These are phyloP conservation scores for Hypoxylon trugodes DNA, from an alignment of 495 filamentous ascomycete species.

Conservation along the genomic window DNA sequence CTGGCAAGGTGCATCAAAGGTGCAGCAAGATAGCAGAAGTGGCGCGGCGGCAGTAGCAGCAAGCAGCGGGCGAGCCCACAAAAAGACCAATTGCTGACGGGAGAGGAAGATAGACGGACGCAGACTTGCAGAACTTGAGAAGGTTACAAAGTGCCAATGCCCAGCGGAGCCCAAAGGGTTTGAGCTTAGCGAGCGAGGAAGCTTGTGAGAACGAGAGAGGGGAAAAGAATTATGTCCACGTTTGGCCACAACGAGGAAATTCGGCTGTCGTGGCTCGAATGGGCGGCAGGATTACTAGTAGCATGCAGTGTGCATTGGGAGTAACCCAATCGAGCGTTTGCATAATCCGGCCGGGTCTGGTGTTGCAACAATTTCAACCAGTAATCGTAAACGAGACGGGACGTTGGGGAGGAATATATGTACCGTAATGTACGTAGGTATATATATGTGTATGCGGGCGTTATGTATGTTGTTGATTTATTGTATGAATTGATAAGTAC, in stretches of 20 bases:
- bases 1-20: constrained; percentile 9
- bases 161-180: constrained; percentile 45
- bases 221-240: constrained; percentile 41
- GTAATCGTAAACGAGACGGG: constrained; percentile 22
- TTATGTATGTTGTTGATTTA: too few relatives aligned
- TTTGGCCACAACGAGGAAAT: constrained; percentile 41
- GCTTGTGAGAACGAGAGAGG: constrained; percentile 28
- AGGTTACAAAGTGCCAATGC: constrained; percentile 39
- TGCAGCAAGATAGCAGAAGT: constrained; percentile 21
- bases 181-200: constrained; percentile 38
- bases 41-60: constrained; percentile 9
- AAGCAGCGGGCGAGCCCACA: constrained; percentile 14
- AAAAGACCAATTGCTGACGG: constrained; percentile 43
- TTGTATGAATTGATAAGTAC: background rate
- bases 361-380: constrained; percentile 42
- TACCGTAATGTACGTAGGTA: constrained; percentile 29
- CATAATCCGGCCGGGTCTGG: constrained; percentile 50
- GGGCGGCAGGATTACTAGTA: constrained; percentile 58
- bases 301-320: constrained; percentile 58
- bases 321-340: constrained; percentile 58
- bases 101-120: constrained; percentile 27
- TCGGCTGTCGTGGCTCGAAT: constrained; percentile 69
- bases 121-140: background rate
- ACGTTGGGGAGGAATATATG: background rate
- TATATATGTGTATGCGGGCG: constrained; percentile 7